Base-by-base conservation (phyloP, 202 grass and related monocot species). In the Dendrocalamus latiflorus region DNA sequence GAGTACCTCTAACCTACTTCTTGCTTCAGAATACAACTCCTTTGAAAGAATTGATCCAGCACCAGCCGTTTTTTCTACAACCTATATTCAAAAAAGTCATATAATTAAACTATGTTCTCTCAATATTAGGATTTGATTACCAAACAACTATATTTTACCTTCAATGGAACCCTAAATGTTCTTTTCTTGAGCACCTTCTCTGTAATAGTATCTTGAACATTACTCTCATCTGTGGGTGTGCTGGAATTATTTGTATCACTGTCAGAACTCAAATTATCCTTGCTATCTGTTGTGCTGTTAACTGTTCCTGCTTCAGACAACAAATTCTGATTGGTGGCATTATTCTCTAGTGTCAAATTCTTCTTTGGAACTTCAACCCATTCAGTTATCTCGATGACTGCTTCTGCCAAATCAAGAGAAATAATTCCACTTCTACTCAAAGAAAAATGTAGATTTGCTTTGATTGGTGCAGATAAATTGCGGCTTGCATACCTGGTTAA, bases 391-490 rank as follows among this genome's bases (percentile, higher is more conserved):
- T 99, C 97, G 92, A 96, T 91, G 68, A 94, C 89, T 58, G 97
- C 97, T 75, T 99, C 97, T 34, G 91, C 97, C 75, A 87, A 82
- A 88, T 99, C 97, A 69, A 99, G 93, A 88, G 97, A 89, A 85
- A 96, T 54, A 84, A 96, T 75, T 83, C 97, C 96, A 44, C 97
- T 99, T 94, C 93, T 96, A 79, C 91, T 94, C 79, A 99, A 89
- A 92, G 97, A 92, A 83, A 99, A 99, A 78, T 99, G 97, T 74
- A 99, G 80, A 89, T 91, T 99, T 79, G 91, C 93, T 92, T 99
- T 99, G 70, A 99, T 89, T 55, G 97, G 97, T 70, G 93, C 93
- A 71, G 97, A 96, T 48, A 99, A 89, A 86, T 99, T 99, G 76
- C 93, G 93, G 53, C 61, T 70, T 30, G 56, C 73, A 80, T 99